Evolutionary conservation across 2,329 filamentous ascomycete species (phyloP).

Genomic region (Paraconiothyrium brasiliense): DNA sequence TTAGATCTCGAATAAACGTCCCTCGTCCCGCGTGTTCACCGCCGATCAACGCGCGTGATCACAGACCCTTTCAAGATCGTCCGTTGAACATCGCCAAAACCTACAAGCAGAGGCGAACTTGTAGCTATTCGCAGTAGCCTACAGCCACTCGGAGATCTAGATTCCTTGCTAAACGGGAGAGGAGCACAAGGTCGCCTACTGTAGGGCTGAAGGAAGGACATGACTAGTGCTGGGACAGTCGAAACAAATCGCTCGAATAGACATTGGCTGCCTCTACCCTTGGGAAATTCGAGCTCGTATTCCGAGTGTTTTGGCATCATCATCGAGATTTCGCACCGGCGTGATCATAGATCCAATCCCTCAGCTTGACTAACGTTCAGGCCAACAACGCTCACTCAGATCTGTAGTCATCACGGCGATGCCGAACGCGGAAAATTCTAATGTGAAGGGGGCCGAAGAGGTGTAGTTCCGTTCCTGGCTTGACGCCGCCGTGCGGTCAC

Average conservation of each 20-base stretch:
- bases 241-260: constrained; percentile 1
- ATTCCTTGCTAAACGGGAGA: background rate
- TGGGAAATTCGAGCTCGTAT: background rate
- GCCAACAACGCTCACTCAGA: background rate
- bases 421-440: background rate
- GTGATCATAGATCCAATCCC: background rate
- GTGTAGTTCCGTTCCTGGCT: background rate
- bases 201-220: constrained; percentile 5
- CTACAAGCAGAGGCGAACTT: constrained; percentile 8
- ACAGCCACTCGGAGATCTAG: background rate
- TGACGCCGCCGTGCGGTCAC: background rate
- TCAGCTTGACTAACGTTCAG: background rate
- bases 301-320: background rate
- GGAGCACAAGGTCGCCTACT: constrained; percentile 8
- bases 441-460: background rate
- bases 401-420: constrained; percentile 7
- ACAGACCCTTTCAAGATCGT: background rate
- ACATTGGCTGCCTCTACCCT: background rate
- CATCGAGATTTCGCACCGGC: background rate
- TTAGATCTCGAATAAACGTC: constrained; percentile 17
- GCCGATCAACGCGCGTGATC: background rate
- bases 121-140: background rate
- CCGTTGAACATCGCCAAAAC: background rate
- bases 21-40: constrained; percentile 17
- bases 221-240: background rate